phyloP scores from a whole-genome alignment of 371 early-diverging fungal genomes.

The Zopfochytrium polystomum region DNA sequence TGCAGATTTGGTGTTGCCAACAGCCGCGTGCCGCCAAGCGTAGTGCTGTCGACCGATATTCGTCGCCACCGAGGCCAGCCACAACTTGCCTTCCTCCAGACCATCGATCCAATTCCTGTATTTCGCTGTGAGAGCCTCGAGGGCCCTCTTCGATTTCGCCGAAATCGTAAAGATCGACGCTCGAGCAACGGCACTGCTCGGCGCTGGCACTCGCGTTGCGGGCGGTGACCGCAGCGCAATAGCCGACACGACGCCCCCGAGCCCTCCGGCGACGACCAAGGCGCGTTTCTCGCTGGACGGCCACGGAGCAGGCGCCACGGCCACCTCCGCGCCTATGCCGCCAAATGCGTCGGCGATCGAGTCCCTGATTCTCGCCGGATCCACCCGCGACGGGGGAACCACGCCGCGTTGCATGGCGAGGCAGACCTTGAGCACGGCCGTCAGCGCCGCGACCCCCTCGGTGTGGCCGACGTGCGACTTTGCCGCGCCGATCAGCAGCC shows the following conservation, averaged over 20 bases:
- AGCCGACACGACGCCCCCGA: slow-evolving; percentile 1
- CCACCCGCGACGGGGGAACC: slow-evolving; percentile 1
- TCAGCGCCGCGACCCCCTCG: slow-evolving; percentile 1
- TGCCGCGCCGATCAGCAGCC: not conserved
- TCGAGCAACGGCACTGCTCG: too few species aligned
- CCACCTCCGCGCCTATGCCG: not conserved
- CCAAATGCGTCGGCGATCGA: not conserved
- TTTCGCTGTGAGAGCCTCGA: not conserved
- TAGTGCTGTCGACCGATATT: slow-evolving; percentile 1
- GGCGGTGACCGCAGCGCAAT: slow-evolving; percentile 3
- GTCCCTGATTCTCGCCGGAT: not conserved
- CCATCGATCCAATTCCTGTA: not conserved
- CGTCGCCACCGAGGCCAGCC: not conserved
- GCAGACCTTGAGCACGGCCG: not conserved
- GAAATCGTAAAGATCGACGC: not conserved
- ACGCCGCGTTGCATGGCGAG: not conserved
- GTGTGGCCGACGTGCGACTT: slow-evolving; percentile 1
- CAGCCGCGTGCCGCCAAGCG: not conserved
- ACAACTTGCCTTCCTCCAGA: not conserved
- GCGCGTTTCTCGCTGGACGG: not conserved
- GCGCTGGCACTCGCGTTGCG: too few species aligned
- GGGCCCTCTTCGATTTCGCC: not conserved
- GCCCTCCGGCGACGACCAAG: slow-evolving; percentile 5
- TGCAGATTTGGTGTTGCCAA: not conserved
- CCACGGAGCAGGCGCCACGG: not conserved